Evolutionary conservation across 345 rosid genomes (phyloP), one percentile per base, ranked within the genome.

Genomic region (Aethionema arabicum): DNA sequence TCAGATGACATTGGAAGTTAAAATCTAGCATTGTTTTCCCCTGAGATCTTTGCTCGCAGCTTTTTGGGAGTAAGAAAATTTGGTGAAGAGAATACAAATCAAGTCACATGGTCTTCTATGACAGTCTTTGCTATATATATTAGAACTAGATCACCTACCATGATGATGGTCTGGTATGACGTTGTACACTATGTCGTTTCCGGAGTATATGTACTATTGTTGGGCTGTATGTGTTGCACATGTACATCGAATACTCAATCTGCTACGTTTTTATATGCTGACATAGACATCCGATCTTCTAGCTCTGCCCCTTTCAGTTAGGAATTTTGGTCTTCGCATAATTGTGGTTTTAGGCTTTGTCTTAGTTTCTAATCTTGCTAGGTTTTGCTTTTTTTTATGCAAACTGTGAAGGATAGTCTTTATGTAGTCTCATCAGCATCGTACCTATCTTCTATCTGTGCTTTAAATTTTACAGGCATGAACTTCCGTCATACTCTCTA

Each of bases 401-500:
- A 51, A 63, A 21, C 16, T 63, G 51, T 48, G 47, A 27, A 56
- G 12, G 47, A 35, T 63, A n/a, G 31, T 40, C 7, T 36, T 15
- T 45, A 45, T 45, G 16, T 54, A 46, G 43, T 42, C 45, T 51
- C 59, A 7, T 52, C 32, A 27, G 6, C 35, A 12, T 37, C 12
- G 8, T 39, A 41, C 60, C 45, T 50, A 9, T 62, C 15, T 36
- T 43, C 30, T 13, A 51, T 52, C 31, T 36, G 35, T 71, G 51
- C 29, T 55, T 42, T 39, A 38, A 45, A 56, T 8, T 63, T 63
- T 71, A 59, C 76, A 71, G 99, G 97, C 61, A 47, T 75, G 74
- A 92, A 82, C 71, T 92, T 92, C 54, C 97, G 97, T 54, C 99
- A 90, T 67, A 89, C 78, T 63, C 65, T 92, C 9, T 92, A 87